Percentiles rank a stretch among this genome's conserved stretches.
Evolutionary conservation across 352 stramenopile genomes (phyloP).

Genomic region (Globisporangium viniferum): DNA sequence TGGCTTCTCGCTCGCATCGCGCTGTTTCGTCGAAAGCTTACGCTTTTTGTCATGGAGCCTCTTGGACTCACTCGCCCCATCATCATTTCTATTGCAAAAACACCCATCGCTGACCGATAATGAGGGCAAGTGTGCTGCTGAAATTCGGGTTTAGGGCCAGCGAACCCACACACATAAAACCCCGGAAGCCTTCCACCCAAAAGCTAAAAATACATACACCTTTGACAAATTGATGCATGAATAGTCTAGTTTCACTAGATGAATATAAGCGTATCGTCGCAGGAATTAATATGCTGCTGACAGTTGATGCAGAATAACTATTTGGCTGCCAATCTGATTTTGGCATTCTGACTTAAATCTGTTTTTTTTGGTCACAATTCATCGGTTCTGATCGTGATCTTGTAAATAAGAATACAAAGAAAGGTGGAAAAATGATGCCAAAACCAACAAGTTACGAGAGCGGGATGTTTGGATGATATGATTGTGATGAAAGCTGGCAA

Average conservation of each 20-base stretch:
- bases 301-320: background rate
- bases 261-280: background rate
- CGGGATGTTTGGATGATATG: background rate
- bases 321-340: background rate
- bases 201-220: background rate
- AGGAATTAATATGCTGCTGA: background rate
- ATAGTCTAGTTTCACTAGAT: background rate
- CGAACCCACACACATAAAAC: background rate
- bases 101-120: background rate
- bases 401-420: background rate
- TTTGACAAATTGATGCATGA: background rate
- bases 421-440: background rate
- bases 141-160: background rate
- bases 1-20: slow-evolving; percentile 2
- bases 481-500: background rate
- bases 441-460: background rate
- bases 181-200: background rate
- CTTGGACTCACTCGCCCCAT: background rate
- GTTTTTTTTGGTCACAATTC: background rate
- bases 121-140: background rate
- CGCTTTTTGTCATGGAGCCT: background rate
- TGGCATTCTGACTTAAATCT: background rate
- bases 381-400: background rate
- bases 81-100: background rate
- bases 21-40: background rate